Evolutionary conservation across 441 rosid species (phyloP).

Genomic region (Syzygium syzygioides): DNA sequence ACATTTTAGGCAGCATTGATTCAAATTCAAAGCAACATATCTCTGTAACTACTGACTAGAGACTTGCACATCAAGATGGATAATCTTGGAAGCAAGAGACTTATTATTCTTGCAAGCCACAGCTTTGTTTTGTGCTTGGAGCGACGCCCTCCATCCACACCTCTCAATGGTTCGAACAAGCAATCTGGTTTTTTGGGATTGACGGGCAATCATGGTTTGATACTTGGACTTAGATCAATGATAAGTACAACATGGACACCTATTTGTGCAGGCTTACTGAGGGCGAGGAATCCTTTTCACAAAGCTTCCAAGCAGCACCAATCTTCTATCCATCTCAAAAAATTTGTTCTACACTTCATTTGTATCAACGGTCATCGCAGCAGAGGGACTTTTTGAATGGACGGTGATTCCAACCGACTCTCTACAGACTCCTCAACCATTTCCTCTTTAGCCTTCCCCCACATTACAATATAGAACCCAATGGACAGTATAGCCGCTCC

Average conservation of each 20-base stretch:
- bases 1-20: not conserved
- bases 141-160: not conserved
- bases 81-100: not conserved
- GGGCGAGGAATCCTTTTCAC: not conserved
- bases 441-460: constrained; percentile 21
- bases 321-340: not conserved
- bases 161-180: not conserved
- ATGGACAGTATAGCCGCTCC: constrained; percentile 11
- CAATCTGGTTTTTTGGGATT: not conserved
- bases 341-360: not conserved
- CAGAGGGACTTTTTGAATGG: not conserved
- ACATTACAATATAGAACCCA: constrained; percentile 19
- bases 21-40: not conserved
- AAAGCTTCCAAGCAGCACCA: not conserved
- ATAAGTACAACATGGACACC: not conserved
- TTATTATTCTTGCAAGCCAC: not conserved
- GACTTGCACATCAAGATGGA: not conserved
- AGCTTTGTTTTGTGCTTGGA: not conserved
- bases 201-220: not conserved
- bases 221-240: not conserved
- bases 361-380: not conserved
- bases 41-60: not conserved
- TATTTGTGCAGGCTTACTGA: not conserved
- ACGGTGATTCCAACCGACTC: not conserved
- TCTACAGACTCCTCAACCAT: not conserved